A percentile compares a stretch with the other conserved stretches of the same genome.
Evolutionary conservation across 306 rosid genomes (phyloP).

Genomic region (apple (Malus domestica)): ASM211411v1 NC_041792.1:9835501-9836000

Average conservation of each 20-base stretch:
- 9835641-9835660: slow-evolving; percentile 45
- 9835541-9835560: slow-evolving; percentile 44
- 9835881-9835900: slow-evolving; percentile 34
- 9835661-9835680: slow-evolving; percentile 6
- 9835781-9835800: slow-evolving; percentile 16
- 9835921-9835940: no score
- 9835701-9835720: slow-evolving; percentile 27
- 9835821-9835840: slow-evolving; percentile 38
- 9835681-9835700: slow-evolving; percentile 43
- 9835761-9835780: slow-evolving; percentile 50
- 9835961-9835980: no score
- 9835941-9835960: no score
- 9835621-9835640: slow-evolving; percentile 31
- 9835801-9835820: slow-evolving; percentile 54
- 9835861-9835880: slow-evolving; percentile 56
- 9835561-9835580: slow-evolving; percentile 49
- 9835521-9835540: slow-evolving; percentile 51
- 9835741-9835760: slow-evolving; percentile 21
- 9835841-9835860: slow-evolving; percentile 20
- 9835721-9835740: slow-evolving; percentile 67
- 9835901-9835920: no score
- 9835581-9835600: slow-evolving; percentile 40
- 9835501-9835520: slow-evolving; percentile 18
- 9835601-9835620: slow-evolving; percentile 26
- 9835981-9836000: no score